A percentile compares a stretch with the other conserved stretches of the same genome.
These are phyloP conservation scores for Paecilomyces formosus DNA, from an alignment of 2,329 filamentous ascomycete species.

Conservation along the genomic window DNA sequence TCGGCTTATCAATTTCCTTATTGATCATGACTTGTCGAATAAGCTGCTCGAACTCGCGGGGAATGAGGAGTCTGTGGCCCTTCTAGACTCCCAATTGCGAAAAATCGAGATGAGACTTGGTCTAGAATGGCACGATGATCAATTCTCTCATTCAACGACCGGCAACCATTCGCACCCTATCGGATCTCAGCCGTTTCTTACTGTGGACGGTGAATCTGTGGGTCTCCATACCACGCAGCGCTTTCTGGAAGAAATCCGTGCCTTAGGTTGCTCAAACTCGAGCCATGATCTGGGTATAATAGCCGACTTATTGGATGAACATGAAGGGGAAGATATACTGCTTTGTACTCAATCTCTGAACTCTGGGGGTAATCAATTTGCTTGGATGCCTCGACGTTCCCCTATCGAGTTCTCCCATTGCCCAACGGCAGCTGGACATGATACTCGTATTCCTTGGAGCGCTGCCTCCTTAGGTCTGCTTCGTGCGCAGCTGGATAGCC, in stretches of 20 bases:
- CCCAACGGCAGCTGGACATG: constrained; percentile 4
- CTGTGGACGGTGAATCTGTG: constrained; percentile 16
- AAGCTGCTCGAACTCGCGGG: constrained; percentile 16
- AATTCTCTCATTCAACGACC: constrained; percentile 11
- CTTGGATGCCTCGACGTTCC: constrained; percentile 27
- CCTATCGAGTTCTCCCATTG: constrained; percentile 22
- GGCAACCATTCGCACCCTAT: constrained; percentile 9
- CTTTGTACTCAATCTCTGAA: constrained; percentile 7
- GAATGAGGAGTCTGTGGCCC: constrained; percentile 11
- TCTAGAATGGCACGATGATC: constrained; percentile 17
- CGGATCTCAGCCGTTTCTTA: constrained; percentile 15
- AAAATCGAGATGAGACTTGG: constrained; percentile 24
- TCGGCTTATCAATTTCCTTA: constrained; percentile 13
- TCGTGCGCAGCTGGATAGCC: constrained; percentile 14
- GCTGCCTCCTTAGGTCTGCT: constrained; percentile 25
- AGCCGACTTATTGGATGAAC: constrained; percentile 25
- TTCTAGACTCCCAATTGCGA: constrained; percentile 19
- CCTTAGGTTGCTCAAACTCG: constrained; percentile 24
- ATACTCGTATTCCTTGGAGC: constrained; percentile 8
- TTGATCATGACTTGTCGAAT: constrained; percentile 12
- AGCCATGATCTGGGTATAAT: constrained; percentile 16
- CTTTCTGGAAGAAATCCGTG: constrained; percentile 18
- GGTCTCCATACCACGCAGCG: constrained; percentile 17
- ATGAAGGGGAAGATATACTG: constrained; percentile 21
- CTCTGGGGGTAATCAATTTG: constrained; percentile 12